Base-by-base conservation (phyloP, 2,329 filamentous ascomycete genomes). In the Hymenoscyphus salicellus region DNA sequence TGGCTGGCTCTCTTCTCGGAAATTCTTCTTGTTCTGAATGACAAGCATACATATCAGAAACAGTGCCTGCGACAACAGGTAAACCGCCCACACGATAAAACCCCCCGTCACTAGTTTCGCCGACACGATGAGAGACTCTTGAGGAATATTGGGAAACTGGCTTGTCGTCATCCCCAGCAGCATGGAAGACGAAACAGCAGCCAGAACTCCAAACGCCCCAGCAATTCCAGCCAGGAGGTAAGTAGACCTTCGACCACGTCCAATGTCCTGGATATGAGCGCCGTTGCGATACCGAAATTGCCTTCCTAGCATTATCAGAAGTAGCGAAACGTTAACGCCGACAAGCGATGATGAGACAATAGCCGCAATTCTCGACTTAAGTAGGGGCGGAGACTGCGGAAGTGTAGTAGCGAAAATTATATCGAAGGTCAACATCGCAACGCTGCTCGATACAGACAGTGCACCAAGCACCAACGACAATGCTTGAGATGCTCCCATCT, bases 81-180 rank as follows among this genome's bases (percentile, higher is more conserved):
- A 67, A 14, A 74, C 58, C 2, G 68, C 72, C 72, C 74, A 75
- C 4, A 72, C 60, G 32, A 72, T 65, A 26, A 76, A 73, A 11
- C 66, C 73, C 16, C 67, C 72, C 20, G 64, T 65, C 5, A 74
- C 64, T 43, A 75, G 58, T 36, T 26, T 65, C 1, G 68, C 59
- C 8, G 69, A 66, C 36, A 41, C 55, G 11, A 52, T 52, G n/a
- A 74, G 38, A 2, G 64, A 72, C 41, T 23, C 62, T 23, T 61
- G 49, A 3, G 72, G 71, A 23, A 73, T 64, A 32, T 69, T 62
- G n/a, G 59, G 60, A 33, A 67, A 63, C 33, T 60, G 62, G 14
- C 46, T 65, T 20, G 63, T 70, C 65, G 74, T 70, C 55, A 72
- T 64, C 3, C 65, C 71, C 26, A 75, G 59, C 16, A 71, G 43